Percentiles rank a stretch among this genome's conserved stretches.
phyloP scores from a whole-genome alignment of 495 filamentous ascomycete species.

The Penicillium cataractarum region DNA sequence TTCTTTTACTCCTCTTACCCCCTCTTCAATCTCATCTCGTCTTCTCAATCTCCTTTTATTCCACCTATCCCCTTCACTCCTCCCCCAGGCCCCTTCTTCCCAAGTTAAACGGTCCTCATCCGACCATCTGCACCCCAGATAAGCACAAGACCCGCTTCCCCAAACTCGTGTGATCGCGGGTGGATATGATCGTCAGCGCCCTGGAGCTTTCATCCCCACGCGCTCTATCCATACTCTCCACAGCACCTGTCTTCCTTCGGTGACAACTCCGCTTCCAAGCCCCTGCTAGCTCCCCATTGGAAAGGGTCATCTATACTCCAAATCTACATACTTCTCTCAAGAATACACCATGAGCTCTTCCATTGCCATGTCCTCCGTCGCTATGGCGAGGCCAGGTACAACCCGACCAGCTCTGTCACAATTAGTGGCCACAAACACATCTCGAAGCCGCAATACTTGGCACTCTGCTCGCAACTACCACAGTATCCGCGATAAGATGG shows the following conservation, averaged over 20 bases:
- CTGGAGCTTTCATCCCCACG: constrained; percentile 9
- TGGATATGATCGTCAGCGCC: constrained; percentile 26
- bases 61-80: neutral
- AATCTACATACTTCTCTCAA: neutral
- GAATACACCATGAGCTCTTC: constrained; percentile 27
- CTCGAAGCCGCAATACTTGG: constrained; percentile 18
- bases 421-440: constrained; percentile 11
- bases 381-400: constrained; percentile 8
- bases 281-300: neutral
- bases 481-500: constrained; percentile 13
- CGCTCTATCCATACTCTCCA: constrained; percentile 2
- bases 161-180: constrained; percentile 12
- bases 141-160: constrained; percentile 14
- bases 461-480: constrained; percentile 21
- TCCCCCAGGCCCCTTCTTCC: neutral
- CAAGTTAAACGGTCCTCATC: constrained; percentile 7
- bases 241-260: neutral
- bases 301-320: neutral
- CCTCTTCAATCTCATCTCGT: neutral
- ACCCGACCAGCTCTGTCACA: constrained; percentile 19
- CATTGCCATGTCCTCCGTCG: constrained; percentile 15
- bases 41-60: neutral
- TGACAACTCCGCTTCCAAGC: neutral
- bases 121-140: constrained; percentile 12
- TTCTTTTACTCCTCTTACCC: constrained; percentile 6